phyloP scores from a whole-genome alignment of 2,329 filamentous ascomycete species.

The Fusarium ambrosium region DNA sequence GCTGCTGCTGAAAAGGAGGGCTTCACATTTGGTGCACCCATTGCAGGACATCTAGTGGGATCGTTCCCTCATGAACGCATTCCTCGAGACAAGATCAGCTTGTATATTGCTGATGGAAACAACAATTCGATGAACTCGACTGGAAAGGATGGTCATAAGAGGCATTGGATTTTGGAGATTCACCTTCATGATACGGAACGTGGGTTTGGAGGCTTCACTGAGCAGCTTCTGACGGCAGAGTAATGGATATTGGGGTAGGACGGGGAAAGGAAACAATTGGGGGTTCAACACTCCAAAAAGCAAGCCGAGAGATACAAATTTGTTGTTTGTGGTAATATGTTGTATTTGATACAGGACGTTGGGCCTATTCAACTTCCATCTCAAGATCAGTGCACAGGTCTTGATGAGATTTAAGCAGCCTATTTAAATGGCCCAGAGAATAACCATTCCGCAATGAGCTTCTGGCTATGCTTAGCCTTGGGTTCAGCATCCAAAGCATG shows the following conservation, averaged over 20 bases:
- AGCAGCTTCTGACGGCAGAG: background rate
- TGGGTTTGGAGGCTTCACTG: background rate
- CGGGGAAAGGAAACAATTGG: background rate
- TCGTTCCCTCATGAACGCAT: background rate
- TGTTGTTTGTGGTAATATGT: background rate
- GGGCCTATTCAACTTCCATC: background rate
- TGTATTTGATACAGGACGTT: background rate
- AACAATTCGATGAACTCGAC: background rate
- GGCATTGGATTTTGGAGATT: conserved; percentile 3
- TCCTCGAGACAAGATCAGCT: background rate
- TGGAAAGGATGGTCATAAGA: background rate
- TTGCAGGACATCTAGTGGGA: background rate
- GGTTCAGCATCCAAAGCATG: conserved; percentile 9
- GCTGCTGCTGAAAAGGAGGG: background rate
- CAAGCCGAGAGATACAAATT: background rate
- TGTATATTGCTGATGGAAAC: background rate
- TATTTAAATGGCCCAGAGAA: conserved; percentile 46
- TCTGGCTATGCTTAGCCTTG: conserved; percentile 23
- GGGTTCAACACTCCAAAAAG: background rate
- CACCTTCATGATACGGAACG: background rate
- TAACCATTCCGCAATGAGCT: conserved; percentile 22
- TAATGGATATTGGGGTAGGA: background rate
- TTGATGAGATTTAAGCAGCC: background rate
- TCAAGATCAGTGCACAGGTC: background rate
- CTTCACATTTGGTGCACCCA: background rate